Base-by-base conservation (phyloP, 2,329 filamentous ascomycete species). In the Xylariaceae sp. region DNA sequence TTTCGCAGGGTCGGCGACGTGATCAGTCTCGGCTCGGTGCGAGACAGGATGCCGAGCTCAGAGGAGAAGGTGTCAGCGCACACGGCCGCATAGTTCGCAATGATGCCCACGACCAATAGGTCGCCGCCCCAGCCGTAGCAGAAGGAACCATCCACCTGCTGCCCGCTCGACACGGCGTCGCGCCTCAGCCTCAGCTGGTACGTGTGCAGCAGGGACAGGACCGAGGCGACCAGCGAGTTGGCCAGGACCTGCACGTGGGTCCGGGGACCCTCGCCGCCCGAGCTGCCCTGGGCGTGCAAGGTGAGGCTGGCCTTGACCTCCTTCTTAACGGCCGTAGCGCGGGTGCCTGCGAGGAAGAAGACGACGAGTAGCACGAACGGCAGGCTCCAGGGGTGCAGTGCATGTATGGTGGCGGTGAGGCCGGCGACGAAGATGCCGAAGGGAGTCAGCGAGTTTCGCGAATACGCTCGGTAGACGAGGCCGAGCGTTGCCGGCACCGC, bases 51-150 rank as follows among this genome's bases (percentile, higher is more conserved):
- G 11, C 92, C 92, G 14, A 98, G 79, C 67, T 98, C 92, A 9
- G 88, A 95, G 41, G 85, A 89, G 60, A 96, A 92, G 0, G 92
- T 98, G 61, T 98, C 92, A 34, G 90, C 87, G 14, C 88, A 81
- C 8, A 94, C 88, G 34, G 87, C 86, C 17, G 88, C 90, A 57
- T 98, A 98, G 66, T 95, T 90, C 29, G 79, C 78, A 50, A 85
- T 76, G 50, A 84, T 81, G 9, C 81, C 81, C 14, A 83, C 56
- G 9, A 82, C 66, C 3, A 83, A 66, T 4, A 83, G 59, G 53
- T 83, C 79, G 24, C 79, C 80, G 34, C 68, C 68, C 75, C 75
- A 81, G 0, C 69, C 63, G 55, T 68, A 82, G 62, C 78, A 82
- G 37, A 72, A 58, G 11, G 67, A 68, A 39, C 70, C 51, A 15